Evolutionary conservation across 2,329 filamentous ascomycete species (phyloP).

Genomic region (Fusarium sp.): DNA sequence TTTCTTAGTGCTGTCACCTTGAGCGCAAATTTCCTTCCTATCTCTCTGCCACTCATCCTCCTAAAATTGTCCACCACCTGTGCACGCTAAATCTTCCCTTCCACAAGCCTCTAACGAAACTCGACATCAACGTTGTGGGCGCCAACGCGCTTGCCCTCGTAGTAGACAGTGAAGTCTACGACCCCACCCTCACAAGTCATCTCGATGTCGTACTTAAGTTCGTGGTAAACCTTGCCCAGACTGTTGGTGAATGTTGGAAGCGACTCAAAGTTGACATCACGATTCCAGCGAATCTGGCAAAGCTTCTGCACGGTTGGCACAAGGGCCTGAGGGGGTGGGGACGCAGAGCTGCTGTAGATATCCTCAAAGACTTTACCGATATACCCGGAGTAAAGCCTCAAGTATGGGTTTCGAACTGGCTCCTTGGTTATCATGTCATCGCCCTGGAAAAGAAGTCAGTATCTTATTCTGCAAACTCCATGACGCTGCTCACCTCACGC

Average conservation of each 20-base stretch:
- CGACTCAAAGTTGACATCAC: not conserved
- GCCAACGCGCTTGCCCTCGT: conserved; percentile 29
- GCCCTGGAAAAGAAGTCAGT: conserved; percentile 18
- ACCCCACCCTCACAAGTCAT: conserved; percentile 42
- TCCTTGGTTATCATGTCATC: conserved; percentile 10
- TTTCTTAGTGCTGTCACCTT: not conserved
- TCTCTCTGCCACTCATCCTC: not conserved
- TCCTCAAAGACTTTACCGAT: fast-evolving
- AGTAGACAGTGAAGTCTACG: conserved; percentile 42
- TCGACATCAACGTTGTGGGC: conserved; percentile 37
- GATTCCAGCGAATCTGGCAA: conserved; percentile 42
- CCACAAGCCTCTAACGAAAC: conserved; percentile 23
- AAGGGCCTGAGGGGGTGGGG: fast-evolving
- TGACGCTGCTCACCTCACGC: conserved; percentile 30
- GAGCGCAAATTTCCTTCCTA: not conserved
- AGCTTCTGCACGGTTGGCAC: conserved; percentile 9
- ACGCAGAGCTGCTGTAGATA: not conserved
- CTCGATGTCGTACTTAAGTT: conserved; percentile 19
- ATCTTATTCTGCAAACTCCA: fast-evolving
- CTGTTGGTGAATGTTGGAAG: conserved; percentile 34
- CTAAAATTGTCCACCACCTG: too few relatives aligned
- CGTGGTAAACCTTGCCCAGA: not conserved
- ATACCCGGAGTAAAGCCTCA: fast-evolving
- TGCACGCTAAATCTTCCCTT: not conserved
- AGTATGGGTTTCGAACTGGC: not conserved